Percentiles rank a stretch among this genome's conserved stretches.
phyloP scores from a whole-genome alignment of 2,329 filamentous ascomycete species.

The Aspergillus japonicus region DNA sequence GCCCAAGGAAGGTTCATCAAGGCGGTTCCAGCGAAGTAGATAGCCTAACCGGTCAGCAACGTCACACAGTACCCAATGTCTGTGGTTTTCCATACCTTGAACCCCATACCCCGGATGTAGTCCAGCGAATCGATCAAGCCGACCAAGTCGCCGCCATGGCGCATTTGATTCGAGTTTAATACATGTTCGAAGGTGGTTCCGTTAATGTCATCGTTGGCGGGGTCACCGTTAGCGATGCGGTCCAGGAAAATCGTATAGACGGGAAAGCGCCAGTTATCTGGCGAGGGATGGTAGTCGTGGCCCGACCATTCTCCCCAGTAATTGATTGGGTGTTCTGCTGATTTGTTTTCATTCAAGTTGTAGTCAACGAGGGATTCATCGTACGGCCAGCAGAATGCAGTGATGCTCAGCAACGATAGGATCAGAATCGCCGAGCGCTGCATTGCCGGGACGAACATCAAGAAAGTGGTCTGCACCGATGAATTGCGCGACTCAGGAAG shows the following conservation, averaged over 20 bases:
- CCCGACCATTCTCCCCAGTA: slow-evolving; percentile 57
- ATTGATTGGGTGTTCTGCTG: slow-evolving; percentile 54
- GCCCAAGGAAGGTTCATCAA: slow-evolving; percentile 65
- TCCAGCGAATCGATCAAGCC: slow-evolving; percentile 60
- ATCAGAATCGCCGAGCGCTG: slow-evolving; percentile 6
- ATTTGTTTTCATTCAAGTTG: slow-evolving; percentile 60
- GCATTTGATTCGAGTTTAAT: slow-evolving; percentile 58
- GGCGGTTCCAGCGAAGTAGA: slow-evolving; percentile 61
- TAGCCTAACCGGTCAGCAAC: slow-evolving; percentile 39
- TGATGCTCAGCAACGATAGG: slow-evolving; percentile 6
- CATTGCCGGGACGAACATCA: slow-evolving; percentile 5
- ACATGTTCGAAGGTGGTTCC: slow-evolving; percentile 61
- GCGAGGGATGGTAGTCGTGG: slow-evolving; percentile 53
- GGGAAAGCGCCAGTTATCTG: slow-evolving; percentile 62
- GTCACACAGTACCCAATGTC: neutral
- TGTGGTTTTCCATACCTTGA: slow-evolving; percentile 48
- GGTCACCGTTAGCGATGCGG: slow-evolving; percentile 63
- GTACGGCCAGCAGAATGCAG: slow-evolving; percentile 41
- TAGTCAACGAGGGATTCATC: slow-evolving; percentile 51
- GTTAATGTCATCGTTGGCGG: slow-evolving; percentile 62
- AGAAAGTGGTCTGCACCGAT: slow-evolving; percentile 3
- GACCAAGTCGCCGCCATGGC: slow-evolving; percentile 59
- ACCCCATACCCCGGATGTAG: slow-evolving; percentile 63
- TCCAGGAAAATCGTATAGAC: slow-evolving; percentile 65
- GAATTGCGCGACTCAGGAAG: slow-evolving; percentile 1